These are phyloP conservation scores for Apiospora hydei DNA, from an alignment of 2,329 filamentous ascomycete species.

Conservation along the genomic window DNA sequence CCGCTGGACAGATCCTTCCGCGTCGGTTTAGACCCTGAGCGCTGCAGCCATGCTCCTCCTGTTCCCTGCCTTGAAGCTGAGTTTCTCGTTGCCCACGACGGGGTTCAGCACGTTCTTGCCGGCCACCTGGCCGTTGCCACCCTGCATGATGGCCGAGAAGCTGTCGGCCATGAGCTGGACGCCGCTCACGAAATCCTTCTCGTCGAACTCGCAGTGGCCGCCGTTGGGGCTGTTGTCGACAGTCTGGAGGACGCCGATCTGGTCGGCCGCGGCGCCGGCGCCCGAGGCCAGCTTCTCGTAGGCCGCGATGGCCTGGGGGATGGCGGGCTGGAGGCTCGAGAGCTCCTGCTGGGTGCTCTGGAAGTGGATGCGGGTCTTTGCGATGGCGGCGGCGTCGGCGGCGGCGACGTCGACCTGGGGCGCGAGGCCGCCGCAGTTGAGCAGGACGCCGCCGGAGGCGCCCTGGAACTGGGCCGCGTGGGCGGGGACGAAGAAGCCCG, in stretches of 20 bases:
- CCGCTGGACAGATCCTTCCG: background rate
- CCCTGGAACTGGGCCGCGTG: conserved; percentile 59
- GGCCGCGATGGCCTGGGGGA: conserved; percentile 57
- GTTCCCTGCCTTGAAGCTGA: conserved; percentile 15
- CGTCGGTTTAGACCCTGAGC: background rate
- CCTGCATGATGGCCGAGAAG: conserved; percentile 60
- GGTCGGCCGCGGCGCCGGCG: conserved; percentile 50
- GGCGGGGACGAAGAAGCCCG: conserved; percentile 64
- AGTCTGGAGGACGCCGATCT: conserved; percentile 61
- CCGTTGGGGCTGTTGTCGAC: conserved; percentile 63
- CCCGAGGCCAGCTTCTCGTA: conserved; percentile 56
- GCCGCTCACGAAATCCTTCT: conserved; percentile 59
- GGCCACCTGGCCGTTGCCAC: conserved; percentile 56
- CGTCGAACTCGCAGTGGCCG: conserved; percentile 67
- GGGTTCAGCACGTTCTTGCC: conserved; percentile 49
- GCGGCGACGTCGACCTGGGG: conserved; percentile 59
- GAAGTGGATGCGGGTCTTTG: conserved; percentile 60
- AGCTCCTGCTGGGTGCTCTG: conserved; percentile 63
- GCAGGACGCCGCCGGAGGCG: conserved; percentile 52
- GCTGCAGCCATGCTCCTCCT: conserved; percentile 16
- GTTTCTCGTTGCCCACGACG: conserved; percentile 24
- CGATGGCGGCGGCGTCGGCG: conserved; percentile 49
- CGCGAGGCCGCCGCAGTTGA: conserved; percentile 62
- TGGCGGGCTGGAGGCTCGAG: conserved; percentile 53
- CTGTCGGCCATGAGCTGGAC: conserved; percentile 63